Base-by-base conservation (phyloP, 768 basidiomycete genomes). In the Gloeophyllum trabeum region DNA sequence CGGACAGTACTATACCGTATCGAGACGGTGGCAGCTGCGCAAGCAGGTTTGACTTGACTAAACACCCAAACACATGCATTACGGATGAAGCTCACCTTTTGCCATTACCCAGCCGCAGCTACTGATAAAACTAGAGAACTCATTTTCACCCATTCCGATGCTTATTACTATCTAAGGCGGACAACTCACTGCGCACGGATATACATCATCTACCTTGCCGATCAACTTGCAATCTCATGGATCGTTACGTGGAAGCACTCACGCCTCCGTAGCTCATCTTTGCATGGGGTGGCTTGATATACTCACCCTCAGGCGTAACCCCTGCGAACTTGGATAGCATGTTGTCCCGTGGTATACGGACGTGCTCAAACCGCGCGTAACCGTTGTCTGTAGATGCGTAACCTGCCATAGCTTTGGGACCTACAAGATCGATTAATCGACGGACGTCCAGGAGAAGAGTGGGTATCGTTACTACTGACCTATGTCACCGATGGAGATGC, bases 261-360 rank as follows among this genome's bases (percentile, higher is more conserved):
- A 84, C 82, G 2, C 83, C 82, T 40, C 79, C 79, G 46, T 83
- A 86, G 48, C 79, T 81, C 20, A 86, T 60, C 54, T 85, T 88
- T 1, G 77, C 69, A 51, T 87, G 84, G 24, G 75, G 75, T 14
- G 84, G 82, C 47, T 69, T 64, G 20, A 77, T 50, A 50, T 88
- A 89, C 45, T 60, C 56, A 2, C 81, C 81, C 0, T 74, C 76
- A 23, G 75, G 62, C 0, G 80, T 79, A 32, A 88, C 78, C 37
- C 68, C 68, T 1, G 84, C 79, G 47, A 85, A 87, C 41, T 74
- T 77, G 34, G 77, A 80, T 4, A 88, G 71, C 82, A 89, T 86
- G 35, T 81, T 63, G 44, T 70, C 71, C 39, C 75, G 71, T 1
- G 82, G 80, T 40, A 85, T 76, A 6, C 76, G 70, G 36, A 83